These are phyloP conservation scores for Penstemon davidsonii DNA, from an alignment of 257 asterid species.

Conservation along the genomic window DNA sequence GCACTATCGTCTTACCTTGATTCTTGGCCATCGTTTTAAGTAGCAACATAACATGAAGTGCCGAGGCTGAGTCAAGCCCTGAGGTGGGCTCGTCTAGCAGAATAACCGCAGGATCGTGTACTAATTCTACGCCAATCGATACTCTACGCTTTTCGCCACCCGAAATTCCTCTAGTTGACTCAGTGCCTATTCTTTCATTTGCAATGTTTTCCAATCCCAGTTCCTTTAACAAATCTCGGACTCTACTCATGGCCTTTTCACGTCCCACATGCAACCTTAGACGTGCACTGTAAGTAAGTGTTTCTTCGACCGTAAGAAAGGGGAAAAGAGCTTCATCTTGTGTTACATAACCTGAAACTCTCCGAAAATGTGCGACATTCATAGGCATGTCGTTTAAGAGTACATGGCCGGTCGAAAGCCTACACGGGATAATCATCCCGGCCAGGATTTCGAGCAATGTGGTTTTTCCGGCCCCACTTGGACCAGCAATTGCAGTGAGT, in stretches of 20 bases:
- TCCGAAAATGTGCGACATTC: conserved; percentile 44
- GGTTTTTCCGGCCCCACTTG: conserved; percentile 88
- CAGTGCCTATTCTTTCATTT: conserved; percentile 48
- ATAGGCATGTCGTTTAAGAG: conserved; percentile 53
- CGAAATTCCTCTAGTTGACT: conserved; percentile 55
- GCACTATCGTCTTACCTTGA: conserved; percentile 54
- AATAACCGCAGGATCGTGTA: conserved; percentile 71
- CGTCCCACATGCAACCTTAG: conserved; percentile 43
- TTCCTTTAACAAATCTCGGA: conserved; percentile 48
- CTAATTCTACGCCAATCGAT: conserved; percentile 71
- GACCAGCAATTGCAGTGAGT: conserved; percentile 78
- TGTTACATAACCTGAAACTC: conserved; percentile 66
- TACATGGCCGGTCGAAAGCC: conserved; percentile 41
- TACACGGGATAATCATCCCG: conserved; percentile 37
- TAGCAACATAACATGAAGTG: conserved; percentile 50
- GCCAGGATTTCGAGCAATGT: conserved; percentile 67
- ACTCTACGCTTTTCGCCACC: conserved; percentile 84
- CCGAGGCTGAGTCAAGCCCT: conserved; percentile 84
- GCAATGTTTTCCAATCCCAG: conserved; percentile 62
- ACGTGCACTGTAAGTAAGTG: conserved; percentile 63
- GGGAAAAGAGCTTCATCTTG: conserved; percentile 80
- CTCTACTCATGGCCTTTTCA: conserved; percentile 27
- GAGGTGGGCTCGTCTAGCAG: conserved; percentile 87
- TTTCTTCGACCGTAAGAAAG: conserved; percentile 72
- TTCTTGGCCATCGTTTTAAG: conserved; percentile 64